Percentiles rank a stretch among this genome's conserved stretches.
Evolutionary conservation across 768 basidiomycete genomes (phyloP).

Genomic region (Leccinum boreale): DNA sequence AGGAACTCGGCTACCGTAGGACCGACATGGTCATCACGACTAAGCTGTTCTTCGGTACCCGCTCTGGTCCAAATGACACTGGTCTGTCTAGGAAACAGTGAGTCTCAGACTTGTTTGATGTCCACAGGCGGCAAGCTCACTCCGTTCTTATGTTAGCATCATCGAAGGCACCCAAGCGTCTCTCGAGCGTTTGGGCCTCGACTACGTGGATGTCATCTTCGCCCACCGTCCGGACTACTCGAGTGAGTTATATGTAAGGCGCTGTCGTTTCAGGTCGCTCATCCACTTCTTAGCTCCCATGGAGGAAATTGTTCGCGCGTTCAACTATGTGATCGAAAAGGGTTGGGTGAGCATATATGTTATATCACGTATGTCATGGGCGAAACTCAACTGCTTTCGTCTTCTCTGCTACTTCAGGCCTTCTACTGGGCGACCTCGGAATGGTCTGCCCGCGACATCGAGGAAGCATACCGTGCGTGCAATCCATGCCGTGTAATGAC

Average conservation of each 20-base stretch:
- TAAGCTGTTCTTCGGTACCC: slow-evolving; percentile 57
- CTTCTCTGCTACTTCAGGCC: slow-evolving; percentile 19
- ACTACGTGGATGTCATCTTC: slow-evolving; percentile 50
- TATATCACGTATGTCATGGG: background rate
- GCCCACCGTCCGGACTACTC: slow-evolving; percentile 47
- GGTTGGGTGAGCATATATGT: slow-evolving; percentile 36
- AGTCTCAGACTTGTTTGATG: background rate
- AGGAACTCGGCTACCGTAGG: slow-evolving; percentile 49
- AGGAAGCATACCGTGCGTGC: slow-evolving; percentile 38
- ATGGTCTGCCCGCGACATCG: slow-evolving; percentile 51
- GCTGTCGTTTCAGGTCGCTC: background rate
- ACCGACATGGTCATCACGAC: slow-evolving; percentile 52
- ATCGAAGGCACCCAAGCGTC: slow-evolving; percentile 53
- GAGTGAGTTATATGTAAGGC: background rate
- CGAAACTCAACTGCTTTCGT: background rate
- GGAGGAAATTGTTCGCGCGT: slow-evolving; percentile 58
- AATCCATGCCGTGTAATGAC: background rate
- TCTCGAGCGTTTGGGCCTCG: slow-evolving; percentile 48
- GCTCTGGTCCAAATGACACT: slow-evolving; percentile 42
- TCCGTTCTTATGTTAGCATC: slow-evolving; percentile 33
- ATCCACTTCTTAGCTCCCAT: slow-evolving; percentile 33
- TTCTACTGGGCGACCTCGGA: slow-evolving; percentile 53
- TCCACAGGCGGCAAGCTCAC: background rate
- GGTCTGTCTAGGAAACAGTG: slow-evolving; percentile 35
- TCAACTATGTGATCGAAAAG: slow-evolving; percentile 50